Conservation (phyloP, 495 filamentous ascomycete genomes). For the Penicillium argentinense region DNA sequence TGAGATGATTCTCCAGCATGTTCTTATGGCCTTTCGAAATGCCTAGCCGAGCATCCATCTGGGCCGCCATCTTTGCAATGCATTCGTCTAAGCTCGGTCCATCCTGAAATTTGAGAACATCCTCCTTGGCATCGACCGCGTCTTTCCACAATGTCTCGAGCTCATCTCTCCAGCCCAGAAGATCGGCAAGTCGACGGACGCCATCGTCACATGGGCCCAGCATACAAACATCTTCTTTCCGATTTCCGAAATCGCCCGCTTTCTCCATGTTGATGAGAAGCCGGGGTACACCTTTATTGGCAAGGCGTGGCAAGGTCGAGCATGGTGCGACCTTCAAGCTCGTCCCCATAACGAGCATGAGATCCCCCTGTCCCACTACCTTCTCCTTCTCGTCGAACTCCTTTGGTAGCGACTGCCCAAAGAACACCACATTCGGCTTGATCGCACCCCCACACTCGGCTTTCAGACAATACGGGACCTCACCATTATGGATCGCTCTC, state of each 20-base stretch:
- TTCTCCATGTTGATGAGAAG: slow-evolving; percentile 78
- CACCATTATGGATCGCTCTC: slow-evolving; percentile 53
- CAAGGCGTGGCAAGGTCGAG: slow-evolving; percentile 63
- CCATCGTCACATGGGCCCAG: slow-evolving; percentile 73
- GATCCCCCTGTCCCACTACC: slow-evolving; percentile 60
- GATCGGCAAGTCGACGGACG: slow-evolving; percentile 70
- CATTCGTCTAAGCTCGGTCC: slow-evolving; percentile 32
- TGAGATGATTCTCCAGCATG: slow-evolving; percentile 31
- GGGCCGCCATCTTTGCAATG: slow-evolving; percentile 41
- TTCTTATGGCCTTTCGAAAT: slow-evolving; percentile 26
- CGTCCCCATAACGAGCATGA: slow-evolving; percentile 85
- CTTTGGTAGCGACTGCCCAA: slow-evolving; percentile 73
- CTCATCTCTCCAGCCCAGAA: slow-evolving; percentile 78
- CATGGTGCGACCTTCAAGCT: slow-evolving; percentile 82
- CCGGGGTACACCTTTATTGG: slow-evolving; percentile 57
- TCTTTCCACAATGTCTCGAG: slow-evolving; percentile 63
- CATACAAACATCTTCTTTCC: slow-evolving; percentile 64
- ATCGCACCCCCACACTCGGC: slow-evolving; percentile 68
- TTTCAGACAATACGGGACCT: slow-evolving; percentile 65
- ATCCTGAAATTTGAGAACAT: slow-evolving; percentile 12
- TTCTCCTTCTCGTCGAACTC: slow-evolving; percentile 57
- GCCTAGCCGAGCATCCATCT: slow-evolving; percentile 24
- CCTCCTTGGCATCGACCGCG: slow-evolving; percentile 31
- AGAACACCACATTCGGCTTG: slow-evolving; percentile 95
- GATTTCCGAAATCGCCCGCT: slow-evolving; percentile 68